Percentiles rank a stretch among this genome's conserved stretches.
phyloP scores from a whole-genome alignment of 306 rosid genomes.

The Dalbergia oliveri region DNA sequence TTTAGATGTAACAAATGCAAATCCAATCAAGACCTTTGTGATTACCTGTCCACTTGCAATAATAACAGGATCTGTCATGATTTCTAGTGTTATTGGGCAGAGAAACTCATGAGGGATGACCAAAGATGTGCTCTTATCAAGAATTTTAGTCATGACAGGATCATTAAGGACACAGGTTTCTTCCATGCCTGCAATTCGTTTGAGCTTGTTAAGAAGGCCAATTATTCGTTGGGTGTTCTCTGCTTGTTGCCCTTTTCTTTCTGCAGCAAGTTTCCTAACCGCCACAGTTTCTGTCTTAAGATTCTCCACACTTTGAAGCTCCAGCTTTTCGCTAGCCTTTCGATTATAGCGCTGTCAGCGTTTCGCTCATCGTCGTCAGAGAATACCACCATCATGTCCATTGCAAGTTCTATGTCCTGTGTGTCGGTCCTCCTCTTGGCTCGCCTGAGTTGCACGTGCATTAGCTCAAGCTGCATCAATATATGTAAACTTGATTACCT shows the following conservation, averaged over 20 bases:
- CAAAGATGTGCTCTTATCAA: slow-evolving; percentile 62
- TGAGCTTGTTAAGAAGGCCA: slow-evolving; percentile 69
- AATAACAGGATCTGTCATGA: slow-evolving; percentile 94
- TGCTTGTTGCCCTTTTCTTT: slow-evolving; percentile 63
- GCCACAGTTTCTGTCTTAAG: slow-evolving; percentile 73
- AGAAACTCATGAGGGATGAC: slow-evolving; percentile 90
- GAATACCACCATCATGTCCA: slow-evolving; percentile 87
- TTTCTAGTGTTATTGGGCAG: slow-evolving; percentile 86
- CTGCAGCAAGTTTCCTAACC: slow-evolving; percentile 59
- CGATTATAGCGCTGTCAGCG: slow-evolving; percentile 73
- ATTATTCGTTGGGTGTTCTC: slow-evolving; percentile 67
- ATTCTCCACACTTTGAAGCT: slow-evolving; percentile 70
- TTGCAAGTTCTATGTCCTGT: slow-evolving; percentile 92
- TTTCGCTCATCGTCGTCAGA: slow-evolving; percentile 69
- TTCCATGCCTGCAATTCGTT: slow-evolving; percentile 67
- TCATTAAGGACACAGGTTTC: slow-evolving; percentile 55
- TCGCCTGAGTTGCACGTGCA: slow-evolving; percentile 77
- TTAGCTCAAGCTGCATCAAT: slow-evolving; percentile 77
- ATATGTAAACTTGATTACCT: slow-evolving; percentile 28
- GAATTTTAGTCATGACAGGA: slow-evolving; percentile 55
- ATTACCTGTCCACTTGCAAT: slow-evolving; percentile 90
- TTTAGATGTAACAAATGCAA: neutral
- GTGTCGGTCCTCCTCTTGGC: slow-evolving; percentile 77
- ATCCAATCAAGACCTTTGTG: slow-evolving; percentile 6
- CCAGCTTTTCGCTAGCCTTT: slow-evolving; percentile 82